Evolutionary conservation across 306 rosid species (phyloP), one percentile per base, ranked within the genome.

Genomic region (Trifolium fragiferum): DNA sequence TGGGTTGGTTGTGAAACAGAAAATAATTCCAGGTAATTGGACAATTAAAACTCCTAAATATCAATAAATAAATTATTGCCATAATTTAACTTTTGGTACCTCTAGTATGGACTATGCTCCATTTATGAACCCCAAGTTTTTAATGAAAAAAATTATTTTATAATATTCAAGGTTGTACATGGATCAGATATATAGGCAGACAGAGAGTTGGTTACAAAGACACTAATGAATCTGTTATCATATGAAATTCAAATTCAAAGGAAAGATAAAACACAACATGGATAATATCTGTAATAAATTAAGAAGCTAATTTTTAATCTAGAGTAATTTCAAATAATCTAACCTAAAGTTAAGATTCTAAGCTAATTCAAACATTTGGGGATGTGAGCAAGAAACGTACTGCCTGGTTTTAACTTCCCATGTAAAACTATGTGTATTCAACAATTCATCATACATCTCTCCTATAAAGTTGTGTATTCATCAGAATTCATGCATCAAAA

Each of bases 11-110:
- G 54, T 23, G 59, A 40, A 14, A 44, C 47, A 20, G 30, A 66
- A 32, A 35, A 40, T 8, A 72, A 16, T 59, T 76, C 41, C 40
- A 65, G 64, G 70, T 57, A 63, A 14, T 79, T 75, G 55, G 71
- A 74, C 41, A 44, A 19, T 44, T n/a, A 49, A 70, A 78, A 43
- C 73, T 35, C 58, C n/a, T 41, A 21, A 77, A 25, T 25, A 68
- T 32, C 23, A 32, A 76, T 25, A 49, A 16, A 50, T 33, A 12
- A 40, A 12, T 32, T 18, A 11, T n/a, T 53, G 27, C 32, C 69
- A 18, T 63, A 37, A 63, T 8, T 35, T 14, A 9, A 63, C 27
- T 63, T 63, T 63, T 9, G 25, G 10, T 15, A 3, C 11, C 44
- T 33, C 44, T 61, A 61, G 44, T 33, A 32, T 61, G 9, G 14